Base-by-base conservation (phyloP, 805 yeast genomes). In the Yamadazyma endophytica region DNA sequence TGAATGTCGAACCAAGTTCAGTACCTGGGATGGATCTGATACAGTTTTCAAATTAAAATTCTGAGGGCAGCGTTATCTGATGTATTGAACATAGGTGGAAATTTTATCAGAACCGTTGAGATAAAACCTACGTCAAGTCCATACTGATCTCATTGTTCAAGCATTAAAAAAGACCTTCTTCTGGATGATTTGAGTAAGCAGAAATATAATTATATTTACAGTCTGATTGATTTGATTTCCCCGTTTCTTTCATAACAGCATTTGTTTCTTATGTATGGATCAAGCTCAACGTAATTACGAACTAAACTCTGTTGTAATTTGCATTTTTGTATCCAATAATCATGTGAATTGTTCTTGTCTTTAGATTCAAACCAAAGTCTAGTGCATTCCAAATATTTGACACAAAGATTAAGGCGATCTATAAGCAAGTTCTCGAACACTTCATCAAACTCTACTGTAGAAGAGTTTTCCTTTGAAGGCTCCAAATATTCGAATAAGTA, bases 21-120 rank as follows among this genome's bases (percentile, higher is more conserved):
- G 78, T 42, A 82, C 83, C 8, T 78, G 77, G 73, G 79, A 75
- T 49, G 55, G 70, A 43, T 61, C 61, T 19, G 50, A 60, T 26
- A 48, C 66, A 6, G 59, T 50, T 13, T 49, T 65, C 18, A 75
- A 92, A 62, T 76, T 78, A 57, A 56, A 64, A 46, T 78, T 84
- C 58, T 58, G 80, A 48, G 43, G 38, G 74, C 68, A 40, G 67
- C 79, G 70, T 78, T 75, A 61, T 50, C 60, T 27, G 66, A 54
- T 28, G 94, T 94, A 56, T 69, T 82, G 40, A 82, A 84, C 58
- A 71, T 82, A 52, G 94, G 94, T 46, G 92, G 88, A 29, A 83
- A 94, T 61, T 88, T 88, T 30, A 82, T 73, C 33, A 71, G 66
- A 40, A 73, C 88, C 35, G 81, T 83, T 31, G 77, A 94, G 64